Evolutionary conservation across 2,329 filamentous ascomycete species (phyloP).

Genomic region (Nigrograna mackinnonii): DNA sequence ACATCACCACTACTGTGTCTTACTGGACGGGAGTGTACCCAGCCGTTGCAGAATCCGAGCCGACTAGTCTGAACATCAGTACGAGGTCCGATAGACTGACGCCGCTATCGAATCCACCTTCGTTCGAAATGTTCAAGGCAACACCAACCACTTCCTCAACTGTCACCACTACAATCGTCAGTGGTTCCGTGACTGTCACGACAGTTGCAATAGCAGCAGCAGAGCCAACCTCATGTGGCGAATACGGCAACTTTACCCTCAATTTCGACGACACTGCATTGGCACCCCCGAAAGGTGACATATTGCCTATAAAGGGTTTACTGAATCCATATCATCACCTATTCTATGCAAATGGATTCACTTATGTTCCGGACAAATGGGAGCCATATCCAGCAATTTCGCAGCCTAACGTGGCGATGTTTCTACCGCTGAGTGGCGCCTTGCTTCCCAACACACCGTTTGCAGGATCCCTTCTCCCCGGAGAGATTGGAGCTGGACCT

Average conservation of each 20-base stretch:
- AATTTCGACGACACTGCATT: conserved; percentile 30
- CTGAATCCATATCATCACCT: conserved; percentile 56
- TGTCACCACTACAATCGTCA: conserved; percentile 1
- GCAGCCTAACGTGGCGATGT: conserved; percentile 52
- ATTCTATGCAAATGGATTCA: conserved; percentile 55
- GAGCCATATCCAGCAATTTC: conserved; percentile 51
- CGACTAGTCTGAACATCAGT: conserved; percentile 23
- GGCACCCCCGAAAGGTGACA: conserved; percentile 28
- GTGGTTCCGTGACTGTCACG: background rate
- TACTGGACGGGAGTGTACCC: conserved; percentile 37
- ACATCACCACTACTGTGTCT: conserved; percentile 31
- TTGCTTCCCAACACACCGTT: conserved; percentile 29
- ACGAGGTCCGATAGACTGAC: conserved; percentile 26
- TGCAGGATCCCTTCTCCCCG: conserved; percentile 41
- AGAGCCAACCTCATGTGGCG: conserved; percentile 42
- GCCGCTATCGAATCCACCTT: conserved; percentile 21
- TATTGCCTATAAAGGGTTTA: conserved; percentile 43
- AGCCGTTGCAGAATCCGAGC: conserved; percentile 22
- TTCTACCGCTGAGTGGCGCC: conserved; percentile 41
- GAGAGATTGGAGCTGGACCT: conserved; percentile 52
- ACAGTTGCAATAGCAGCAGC: conserved; percentile 5
- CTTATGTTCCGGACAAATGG: conserved; percentile 50
- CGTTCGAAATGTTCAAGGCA: conserved; percentile 11
- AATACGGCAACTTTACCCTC: conserved; percentile 49
- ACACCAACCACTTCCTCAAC: background rate